Conservation (phyloP, 169 alveolate species). For the Plasmodium yoelii region DNA sequence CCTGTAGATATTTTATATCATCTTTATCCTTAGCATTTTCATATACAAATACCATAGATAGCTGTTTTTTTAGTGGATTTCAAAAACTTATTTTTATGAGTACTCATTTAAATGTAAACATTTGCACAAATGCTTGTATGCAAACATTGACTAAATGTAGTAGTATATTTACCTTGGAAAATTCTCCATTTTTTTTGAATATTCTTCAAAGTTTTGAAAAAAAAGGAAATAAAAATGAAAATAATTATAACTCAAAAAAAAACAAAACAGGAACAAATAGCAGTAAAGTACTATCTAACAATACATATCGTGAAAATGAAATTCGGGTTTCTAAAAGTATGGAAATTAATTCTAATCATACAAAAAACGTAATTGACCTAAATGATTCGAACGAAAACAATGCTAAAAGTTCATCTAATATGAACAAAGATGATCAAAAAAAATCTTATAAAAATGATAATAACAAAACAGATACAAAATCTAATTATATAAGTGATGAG, state of each 20-base stretch:
- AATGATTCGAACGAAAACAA: too few relatives aligned
- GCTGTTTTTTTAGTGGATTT: constrained; percentile 65
- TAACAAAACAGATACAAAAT: too few relatives aligned
- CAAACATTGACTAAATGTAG: constrained; percentile 75
- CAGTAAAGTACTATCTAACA: not conserved
- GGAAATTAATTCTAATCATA: constrained; percentile 5
- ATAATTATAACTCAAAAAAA: constrained; percentile 33
- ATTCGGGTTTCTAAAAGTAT: not conserved
- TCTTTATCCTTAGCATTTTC: constrained; percentile 69
- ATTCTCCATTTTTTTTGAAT: constrained; percentile 70
- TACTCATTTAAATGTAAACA: constrained; percentile 54
- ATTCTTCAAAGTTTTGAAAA: constrained; percentile 70
- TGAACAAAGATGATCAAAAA: too few relatives aligned
- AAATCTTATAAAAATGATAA: too few relatives aligned
- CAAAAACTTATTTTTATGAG: constrained; percentile 72
- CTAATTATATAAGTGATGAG: too few relatives aligned
- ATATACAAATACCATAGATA: constrained; percentile 59
- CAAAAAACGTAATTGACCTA: too few relatives aligned
- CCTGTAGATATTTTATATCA: constrained; percentile 75
- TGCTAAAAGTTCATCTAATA: too few relatives aligned
- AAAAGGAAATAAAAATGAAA: constrained; percentile 28
- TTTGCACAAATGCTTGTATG: constrained; percentile 60
- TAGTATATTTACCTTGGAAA: constrained; percentile 71
- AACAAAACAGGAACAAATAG: constrained; percentile 19
- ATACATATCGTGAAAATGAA: constrained; percentile 15